Evolutionary conservation across 306 rosid species (phyloP).

Genomic region (Vigna radiata): DNA sequence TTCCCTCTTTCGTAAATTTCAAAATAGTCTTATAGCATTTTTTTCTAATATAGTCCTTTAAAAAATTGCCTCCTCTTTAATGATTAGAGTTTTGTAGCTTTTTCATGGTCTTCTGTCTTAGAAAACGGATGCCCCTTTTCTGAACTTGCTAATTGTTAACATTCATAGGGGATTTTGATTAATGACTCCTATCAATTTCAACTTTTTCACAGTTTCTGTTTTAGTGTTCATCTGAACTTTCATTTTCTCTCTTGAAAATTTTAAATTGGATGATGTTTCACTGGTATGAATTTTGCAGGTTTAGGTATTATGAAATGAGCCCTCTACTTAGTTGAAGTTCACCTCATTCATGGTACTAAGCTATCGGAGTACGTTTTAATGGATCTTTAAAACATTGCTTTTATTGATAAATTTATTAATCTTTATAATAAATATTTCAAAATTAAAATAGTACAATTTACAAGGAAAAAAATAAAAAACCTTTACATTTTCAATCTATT

Average conservation of each 20-base stretch:
- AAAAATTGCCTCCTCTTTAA: too few species aligned
- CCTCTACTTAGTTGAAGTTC: constrained; percentile 60
- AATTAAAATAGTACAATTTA: too few species aligned
- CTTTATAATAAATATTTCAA: too few species aligned
- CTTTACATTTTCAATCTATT: too few species aligned
- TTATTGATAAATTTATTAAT: too few species aligned
- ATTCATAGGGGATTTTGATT: constrained; percentile 29
- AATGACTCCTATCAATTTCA: constrained; percentile 50
- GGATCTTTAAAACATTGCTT: constrained; percentile 12
- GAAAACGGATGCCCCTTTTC: constrained; percentile 7
- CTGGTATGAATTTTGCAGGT: constrained; percentile 71
- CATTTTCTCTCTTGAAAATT: constrained; percentile 2
- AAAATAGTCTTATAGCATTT: too few species aligned
- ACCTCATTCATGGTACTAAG: constrained; percentile 51
- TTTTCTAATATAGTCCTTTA: too few species aligned
- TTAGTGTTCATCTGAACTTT: constrained; percentile 12
- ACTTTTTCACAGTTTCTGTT: constrained; percentile 44
- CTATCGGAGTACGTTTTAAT: constrained; percentile 46
- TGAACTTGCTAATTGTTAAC: not conserved
- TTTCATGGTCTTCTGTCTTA: not conserved
- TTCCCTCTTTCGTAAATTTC: not conserved
- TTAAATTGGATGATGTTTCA: constrained; percentile 50
- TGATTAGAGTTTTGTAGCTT: not conserved
- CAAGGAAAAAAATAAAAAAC: too few species aligned
- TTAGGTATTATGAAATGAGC: constrained; percentile 59